phyloP scores from a whole-genome alignment of 345 rosid genomes.

The Linum tenue region DNA sequence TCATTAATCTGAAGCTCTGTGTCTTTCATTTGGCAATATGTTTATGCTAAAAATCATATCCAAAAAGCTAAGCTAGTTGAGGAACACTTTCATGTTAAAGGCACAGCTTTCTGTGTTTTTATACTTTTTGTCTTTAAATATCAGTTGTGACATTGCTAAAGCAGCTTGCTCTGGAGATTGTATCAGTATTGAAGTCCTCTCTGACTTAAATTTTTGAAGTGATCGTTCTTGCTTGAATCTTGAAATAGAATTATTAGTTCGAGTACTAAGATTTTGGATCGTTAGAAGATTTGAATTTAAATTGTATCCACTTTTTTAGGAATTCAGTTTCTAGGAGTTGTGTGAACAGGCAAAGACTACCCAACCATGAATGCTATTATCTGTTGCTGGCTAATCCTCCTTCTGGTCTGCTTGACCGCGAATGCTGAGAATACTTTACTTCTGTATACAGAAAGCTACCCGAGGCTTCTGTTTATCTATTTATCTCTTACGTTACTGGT shows the following conservation, averaged over 20 bases:
- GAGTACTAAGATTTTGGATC: too few relatives aligned
- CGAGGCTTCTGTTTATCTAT: not conserved
- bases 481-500: not conserved
- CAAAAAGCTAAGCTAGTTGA: not conserved
- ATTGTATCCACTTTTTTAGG: not conserved
- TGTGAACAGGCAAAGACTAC: not conserved
- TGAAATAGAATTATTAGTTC: too few relatives aligned
- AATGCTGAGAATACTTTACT: not conserved
- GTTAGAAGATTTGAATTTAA: too few relatives aligned
- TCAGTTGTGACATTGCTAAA: not conserved
- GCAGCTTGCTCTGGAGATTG: not conserved
- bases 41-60: not conserved
- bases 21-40: slow-evolving; percentile 16
- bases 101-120: not conserved
- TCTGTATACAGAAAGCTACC: not conserved
- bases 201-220: not conserved
- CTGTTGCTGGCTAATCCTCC: too few relatives aligned
- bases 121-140: not conserved
- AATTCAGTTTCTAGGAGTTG: not conserved
- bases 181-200: not conserved
- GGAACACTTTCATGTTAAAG: not conserved
- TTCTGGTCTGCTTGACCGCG: not conserved
- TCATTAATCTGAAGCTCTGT: slow-evolving; percentile 23
- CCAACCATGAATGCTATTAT: too few relatives aligned
- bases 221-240: not conserved